Conservation (phyloP, 2,329 filamentous ascomycete species). For the Dothiorella sarmentorum region DNA sequence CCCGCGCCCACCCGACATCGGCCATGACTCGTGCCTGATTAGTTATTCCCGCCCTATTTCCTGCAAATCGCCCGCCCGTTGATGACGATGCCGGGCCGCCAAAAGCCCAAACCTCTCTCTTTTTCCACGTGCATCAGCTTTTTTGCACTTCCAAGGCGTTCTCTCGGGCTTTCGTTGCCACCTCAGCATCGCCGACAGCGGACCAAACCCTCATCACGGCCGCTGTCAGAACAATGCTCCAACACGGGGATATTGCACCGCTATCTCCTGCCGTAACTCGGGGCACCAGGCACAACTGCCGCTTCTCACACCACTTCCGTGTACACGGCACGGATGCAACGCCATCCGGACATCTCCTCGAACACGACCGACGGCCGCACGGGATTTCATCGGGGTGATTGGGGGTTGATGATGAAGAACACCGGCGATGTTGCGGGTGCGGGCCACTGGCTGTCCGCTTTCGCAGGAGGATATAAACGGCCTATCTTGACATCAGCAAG, state of each 20-base stretch:
- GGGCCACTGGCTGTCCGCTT: neutral
- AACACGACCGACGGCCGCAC: conserved; percentile 5
- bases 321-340: conserved; percentile 11
- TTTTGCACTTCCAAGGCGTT: neutral
- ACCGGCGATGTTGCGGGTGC: neutral
- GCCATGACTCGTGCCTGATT: conserved; percentile 13
- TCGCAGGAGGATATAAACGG: neutral
- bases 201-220: neutral
- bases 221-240: neutral
- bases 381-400: neutral
- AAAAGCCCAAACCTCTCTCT: neutral
- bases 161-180: neutral
- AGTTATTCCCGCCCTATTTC: conserved; percentile 5
- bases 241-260: neutral
- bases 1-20: neutral
- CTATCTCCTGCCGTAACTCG: conserved; percentile 10
- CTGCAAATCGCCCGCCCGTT: neutral
- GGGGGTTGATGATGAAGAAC: conserved; percentile 7
- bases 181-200: neutral
- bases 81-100: neutral
- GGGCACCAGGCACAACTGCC: conserved; percentile 1
- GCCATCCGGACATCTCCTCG: conserved; percentile 8
- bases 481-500: neutral
- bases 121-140: neutral
- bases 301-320: neutral